phyloP scores from a whole-genome alignment of 1,284 basidiomycete species.

The Exsudoporus floridanus region DNA sequence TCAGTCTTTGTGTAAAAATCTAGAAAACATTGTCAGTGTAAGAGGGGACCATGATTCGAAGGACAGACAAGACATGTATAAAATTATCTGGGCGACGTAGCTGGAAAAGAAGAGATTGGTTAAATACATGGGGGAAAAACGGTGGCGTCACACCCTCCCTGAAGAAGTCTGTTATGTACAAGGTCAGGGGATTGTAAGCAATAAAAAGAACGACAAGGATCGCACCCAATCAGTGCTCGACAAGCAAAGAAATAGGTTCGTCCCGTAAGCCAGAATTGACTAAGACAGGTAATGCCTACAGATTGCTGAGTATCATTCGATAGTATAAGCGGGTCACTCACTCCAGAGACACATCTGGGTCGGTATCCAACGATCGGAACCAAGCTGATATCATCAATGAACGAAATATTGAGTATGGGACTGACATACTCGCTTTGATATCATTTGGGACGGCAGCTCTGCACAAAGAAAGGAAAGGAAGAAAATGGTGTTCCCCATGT shows the following conservation, averaged over 20 bases:
- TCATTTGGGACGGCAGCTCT: constrained; percentile 69
- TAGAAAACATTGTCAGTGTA: neutral
- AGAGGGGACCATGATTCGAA: neutral
- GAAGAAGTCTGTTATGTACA: constrained; percentile 44
- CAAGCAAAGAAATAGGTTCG: constrained; percentile 51
- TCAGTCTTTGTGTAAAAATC: constrained; percentile 66
- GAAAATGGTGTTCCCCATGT: constrained; percentile 62
- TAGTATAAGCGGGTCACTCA: constrained; percentile 30
- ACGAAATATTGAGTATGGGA: neutral
- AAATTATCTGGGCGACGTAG: constrained; percentile 62
- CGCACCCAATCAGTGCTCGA: constrained; percentile 43
- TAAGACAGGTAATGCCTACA: constrained; percentile 38
- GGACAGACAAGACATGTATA: constrained; percentile 61
- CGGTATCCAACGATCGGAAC: constrained; percentile 73
- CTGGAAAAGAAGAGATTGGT: constrained; percentile 16
- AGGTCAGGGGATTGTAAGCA: neutral
- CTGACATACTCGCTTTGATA: constrained; percentile 60
- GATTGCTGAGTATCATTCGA: neutral
- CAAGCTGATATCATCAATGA: constrained; percentile 38
- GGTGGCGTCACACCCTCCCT: constrained; percentile 51
- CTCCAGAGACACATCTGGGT: constrained; percentile 43
- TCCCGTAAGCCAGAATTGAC: constrained; percentile 64
- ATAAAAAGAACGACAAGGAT: neutral
- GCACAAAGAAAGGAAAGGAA: constrained; percentile 58
- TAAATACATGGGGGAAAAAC: constrained; percentile 3